phyloP scores from a whole-genome alignment of 345 rosid genomes.

The Aegle marmelos region DNA sequence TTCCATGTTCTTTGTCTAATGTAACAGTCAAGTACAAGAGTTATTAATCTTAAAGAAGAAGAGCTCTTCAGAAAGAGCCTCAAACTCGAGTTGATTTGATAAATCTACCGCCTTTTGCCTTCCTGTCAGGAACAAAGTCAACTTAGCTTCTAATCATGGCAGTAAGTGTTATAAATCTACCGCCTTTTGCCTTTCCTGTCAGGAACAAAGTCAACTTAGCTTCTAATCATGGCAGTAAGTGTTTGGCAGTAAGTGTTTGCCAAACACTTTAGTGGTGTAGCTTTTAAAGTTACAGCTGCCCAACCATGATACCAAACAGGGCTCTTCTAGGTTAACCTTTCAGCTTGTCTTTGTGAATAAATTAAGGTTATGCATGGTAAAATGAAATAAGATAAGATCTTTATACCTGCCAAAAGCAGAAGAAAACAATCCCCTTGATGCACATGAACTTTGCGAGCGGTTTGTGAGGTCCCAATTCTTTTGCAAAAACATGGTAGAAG shows the following conservation, averaged over 20 bases:
- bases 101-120: too few species aligned
- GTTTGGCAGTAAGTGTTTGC: too few species aligned
- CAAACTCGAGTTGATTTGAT: neutral
- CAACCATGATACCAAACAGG: too few species aligned
- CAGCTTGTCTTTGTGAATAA: neutral
- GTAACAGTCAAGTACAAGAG: neutral
- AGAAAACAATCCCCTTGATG: conserved; percentile 97
- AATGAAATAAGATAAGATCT: neutral
- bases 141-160: too few species aligned
- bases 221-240: too few species aligned
- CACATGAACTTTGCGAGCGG: conserved; percentile 98
- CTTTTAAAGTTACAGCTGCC: too few species aligned
- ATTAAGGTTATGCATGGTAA: neutral
- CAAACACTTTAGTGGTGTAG: too few species aligned
- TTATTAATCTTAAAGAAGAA: neutral
- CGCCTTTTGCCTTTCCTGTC: too few species aligned
- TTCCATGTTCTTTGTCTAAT: neutral
- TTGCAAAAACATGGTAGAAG: conserved; percentile 93
- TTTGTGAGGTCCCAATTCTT: conserved; percentile 86
- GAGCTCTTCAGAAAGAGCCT: neutral
- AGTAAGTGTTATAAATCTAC: too few species aligned
- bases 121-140: too few species aligned
- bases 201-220: too few species aligned
- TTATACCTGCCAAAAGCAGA: conserved; percentile 97
- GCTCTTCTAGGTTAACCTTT: neutral